phyloP scores from a whole-genome alignment of 2,329 filamentous ascomycete genomes.

The Colletotrichum noveboracense region DNA sequence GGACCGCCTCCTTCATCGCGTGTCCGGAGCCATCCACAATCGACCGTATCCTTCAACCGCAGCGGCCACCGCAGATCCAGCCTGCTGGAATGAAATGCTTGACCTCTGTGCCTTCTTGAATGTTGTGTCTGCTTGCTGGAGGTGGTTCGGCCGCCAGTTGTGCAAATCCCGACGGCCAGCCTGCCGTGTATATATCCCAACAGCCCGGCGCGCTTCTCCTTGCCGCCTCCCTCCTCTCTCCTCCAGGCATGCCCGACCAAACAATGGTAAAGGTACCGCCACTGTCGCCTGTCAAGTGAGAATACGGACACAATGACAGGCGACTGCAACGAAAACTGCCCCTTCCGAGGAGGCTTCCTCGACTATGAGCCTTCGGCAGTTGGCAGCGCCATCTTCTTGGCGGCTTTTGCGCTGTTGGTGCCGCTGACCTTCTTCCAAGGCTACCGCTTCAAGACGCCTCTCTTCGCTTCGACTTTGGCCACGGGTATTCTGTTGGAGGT shows the following conservation, averaged over 20 bases:
- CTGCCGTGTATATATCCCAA: conserved; percentile 20
- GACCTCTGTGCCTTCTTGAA: background rate
- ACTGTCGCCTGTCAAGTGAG: conserved; percentile 21
- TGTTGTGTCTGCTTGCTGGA: background rate
- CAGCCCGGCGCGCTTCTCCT: background rate
- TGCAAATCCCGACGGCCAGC: background rate
- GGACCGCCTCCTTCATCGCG: conserved; percentile 8
- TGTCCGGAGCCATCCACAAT: background rate
- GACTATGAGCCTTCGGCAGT: conserved; percentile 38
- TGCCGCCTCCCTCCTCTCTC: background rate
- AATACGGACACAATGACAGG: conserved; percentile 33
- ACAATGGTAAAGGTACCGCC: conserved; percentile 12
- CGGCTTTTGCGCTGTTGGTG: conserved; percentile 43
- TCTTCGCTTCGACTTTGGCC: conserved; percentile 45
- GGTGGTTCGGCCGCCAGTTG: background rate
- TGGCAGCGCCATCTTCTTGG: conserved; percentile 46
- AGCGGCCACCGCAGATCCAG: background rate
- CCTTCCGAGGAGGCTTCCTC: conserved; percentile 40
- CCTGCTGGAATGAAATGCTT: background rate
- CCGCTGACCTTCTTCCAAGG: conserved; percentile 42
- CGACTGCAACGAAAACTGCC: conserved; percentile 37
- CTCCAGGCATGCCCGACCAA: conserved; percentile 10
- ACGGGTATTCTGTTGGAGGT: conserved; percentile 48
- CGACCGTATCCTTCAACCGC: background rate
- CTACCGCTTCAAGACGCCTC: conserved; percentile 40